Percentiles rank a stretch among this genome's conserved stretches.
Conservation (phyloP, 208 protist genomes). For the Trypanosomatidae sp. region DNA sequence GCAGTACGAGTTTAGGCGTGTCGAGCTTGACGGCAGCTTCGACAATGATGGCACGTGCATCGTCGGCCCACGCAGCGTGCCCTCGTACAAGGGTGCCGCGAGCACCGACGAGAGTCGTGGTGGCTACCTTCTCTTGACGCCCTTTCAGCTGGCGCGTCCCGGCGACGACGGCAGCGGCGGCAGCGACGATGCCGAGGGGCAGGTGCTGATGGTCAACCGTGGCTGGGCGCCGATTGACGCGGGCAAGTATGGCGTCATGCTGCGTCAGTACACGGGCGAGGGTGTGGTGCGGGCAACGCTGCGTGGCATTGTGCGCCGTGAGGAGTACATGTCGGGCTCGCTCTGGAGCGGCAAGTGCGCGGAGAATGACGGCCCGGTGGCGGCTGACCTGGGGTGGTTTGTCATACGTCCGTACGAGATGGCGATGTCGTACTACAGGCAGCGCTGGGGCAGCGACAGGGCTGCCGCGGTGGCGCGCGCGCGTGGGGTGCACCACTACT, state of each 20-base stretch:
- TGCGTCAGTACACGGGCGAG: constrained; percentile 78
- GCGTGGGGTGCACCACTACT: constrained; percentile 70
- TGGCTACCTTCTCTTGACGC: constrained; percentile 79
- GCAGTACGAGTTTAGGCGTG: constrained; percentile 53
- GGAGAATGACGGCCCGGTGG: constrained; percentile 57
- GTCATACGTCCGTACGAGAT: constrained; percentile 73
- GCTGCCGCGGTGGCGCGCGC: constrained; percentile 12
- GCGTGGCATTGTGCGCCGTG: constrained; percentile 52
- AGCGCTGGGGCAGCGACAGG: constrained; percentile 30
- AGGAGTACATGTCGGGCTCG: constrained; percentile 55
- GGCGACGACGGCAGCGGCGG: too few species aligned
- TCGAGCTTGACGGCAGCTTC: constrained; percentile 50
- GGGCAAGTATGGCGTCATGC: constrained; percentile 65
- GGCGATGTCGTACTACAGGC: constrained; percentile 47
- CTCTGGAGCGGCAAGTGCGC: constrained; percentile 33
- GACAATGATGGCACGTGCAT: constrained; percentile 79
- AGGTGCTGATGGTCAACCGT: constrained; percentile 78
- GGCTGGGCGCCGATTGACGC: constrained; percentile 85
- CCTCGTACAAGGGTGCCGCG: constrained; percentile 61
- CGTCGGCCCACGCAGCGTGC: constrained; percentile 71
- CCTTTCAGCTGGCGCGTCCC: constrained; percentile 61
- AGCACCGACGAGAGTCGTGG: constrained; percentile 63
- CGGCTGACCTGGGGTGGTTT: constrained; percentile 62
- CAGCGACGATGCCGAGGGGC: too few species aligned
- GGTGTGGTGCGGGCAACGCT: constrained; percentile 31